Percentiles rank a stretch among this genome's conserved stretches.
These are phyloP conservation scores for Trichoderma sp. DNA, from an alignment of 2,329 filamentous ascomycete species.

Conservation along the genomic window DNA sequence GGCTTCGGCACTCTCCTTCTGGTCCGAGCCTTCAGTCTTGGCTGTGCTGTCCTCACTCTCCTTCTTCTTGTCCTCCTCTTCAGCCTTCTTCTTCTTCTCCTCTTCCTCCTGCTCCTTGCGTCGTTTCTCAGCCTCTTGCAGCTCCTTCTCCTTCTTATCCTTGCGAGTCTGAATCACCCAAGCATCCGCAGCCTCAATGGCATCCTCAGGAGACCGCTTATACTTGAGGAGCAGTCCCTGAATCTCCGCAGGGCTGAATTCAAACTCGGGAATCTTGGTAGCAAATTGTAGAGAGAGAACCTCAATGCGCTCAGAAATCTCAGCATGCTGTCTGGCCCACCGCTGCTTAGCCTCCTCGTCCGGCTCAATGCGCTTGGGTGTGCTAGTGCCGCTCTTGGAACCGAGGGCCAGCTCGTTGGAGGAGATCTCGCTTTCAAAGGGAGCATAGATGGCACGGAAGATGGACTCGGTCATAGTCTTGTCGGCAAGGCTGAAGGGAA, in stretches of 20 bases:
- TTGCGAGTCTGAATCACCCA: slow-evolving; percentile 54
- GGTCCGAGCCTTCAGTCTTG: slow-evolving; percentile 28
- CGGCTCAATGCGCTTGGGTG: slow-evolving; percentile 26
- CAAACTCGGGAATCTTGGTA: slow-evolving; percentile 50
- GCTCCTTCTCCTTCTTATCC: slow-evolving; percentile 50
- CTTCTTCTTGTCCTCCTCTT: slow-evolving; percentile 34
- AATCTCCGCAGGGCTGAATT: slow-evolving; percentile 63
- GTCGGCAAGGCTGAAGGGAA: slow-evolving; percentile 59
- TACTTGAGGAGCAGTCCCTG: slow-evolving; percentile 60
- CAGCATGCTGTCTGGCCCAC: slow-evolving; percentile 36
- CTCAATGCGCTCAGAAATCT: slow-evolving; percentile 44
- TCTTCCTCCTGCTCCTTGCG: slow-evolving; percentile 38
- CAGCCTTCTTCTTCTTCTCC: slow-evolving; percentile 35
- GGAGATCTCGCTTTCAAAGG: slow-evolving; percentile 43
- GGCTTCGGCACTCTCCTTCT: slow-evolving; percentile 22
- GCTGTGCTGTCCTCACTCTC: slow-evolving; percentile 28
- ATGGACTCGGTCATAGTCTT: slow-evolving; percentile 53
- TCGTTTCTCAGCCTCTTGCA: slow-evolving; percentile 45
- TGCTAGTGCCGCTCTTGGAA: slow-evolving; percentile 21
- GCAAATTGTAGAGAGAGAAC: slow-evolving; percentile 52
- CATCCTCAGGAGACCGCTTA: slow-evolving; percentile 53
- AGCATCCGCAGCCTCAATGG: slow-evolving; percentile 47
- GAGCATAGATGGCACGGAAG: slow-evolving; percentile 60
- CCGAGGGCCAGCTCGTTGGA: not conserved
- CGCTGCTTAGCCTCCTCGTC: slow-evolving; percentile 34